Evolutionary conservation across 768 basidiomycete genomes (phyloP).

Genomic region (Amanita exitialis): DNA sequence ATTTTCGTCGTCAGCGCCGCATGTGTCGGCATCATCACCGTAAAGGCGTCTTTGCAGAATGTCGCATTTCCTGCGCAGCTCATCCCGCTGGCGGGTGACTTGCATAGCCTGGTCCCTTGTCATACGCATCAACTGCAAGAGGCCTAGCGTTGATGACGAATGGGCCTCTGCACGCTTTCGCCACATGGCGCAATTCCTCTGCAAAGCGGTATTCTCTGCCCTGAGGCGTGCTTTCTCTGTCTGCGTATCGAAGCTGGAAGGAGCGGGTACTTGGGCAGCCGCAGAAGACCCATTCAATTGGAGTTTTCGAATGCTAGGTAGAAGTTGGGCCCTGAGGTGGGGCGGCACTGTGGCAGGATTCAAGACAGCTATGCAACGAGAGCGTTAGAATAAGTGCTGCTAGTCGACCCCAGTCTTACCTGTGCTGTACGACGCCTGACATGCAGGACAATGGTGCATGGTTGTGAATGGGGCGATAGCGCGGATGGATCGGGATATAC

Average conservation of each 20-base stretch:
- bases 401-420: slow-evolving; percentile 21
- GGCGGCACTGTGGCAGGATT: slow-evolving; percentile 42
- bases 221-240: slow-evolving; percentile 29
- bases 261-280: slow-evolving; percentile 10
- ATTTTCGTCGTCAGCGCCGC: neutral
- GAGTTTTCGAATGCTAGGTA: slow-evolving; percentile 47
- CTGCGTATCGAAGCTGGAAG: slow-evolving; percentile 12
- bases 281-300: slow-evolving; percentile 29
- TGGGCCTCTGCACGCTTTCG: slow-evolving; percentile 40
- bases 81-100: slow-evolving; percentile 27
- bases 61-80: slow-evolving; percentile 24
- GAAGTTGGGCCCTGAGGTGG: slow-evolving; percentile 48
- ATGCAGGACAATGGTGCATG: slow-evolving; percentile 48
- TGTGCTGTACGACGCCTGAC: slow-evolving; percentile 43
- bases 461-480: slow-evolving; percentile 35
- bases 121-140: slow-evolving; percentile 31
- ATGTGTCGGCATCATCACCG: neutral
- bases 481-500: slow-evolving; percentile 40
- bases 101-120: slow-evolving; percentile 30
- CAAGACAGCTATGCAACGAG: slow-evolving; percentile 24
- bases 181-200: slow-evolving; percentile 33
- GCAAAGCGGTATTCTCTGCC: slow-evolving; percentile 33
- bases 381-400: slow-evolving; percentile 1
- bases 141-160: slow-evolving; percentile 34
- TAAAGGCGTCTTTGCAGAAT: slow-evolving; percentile 12